Evolutionary conservation across 2,329 filamentous ascomycete genomes (phyloP).

Genomic region (Nannizzia gypsea): DNA sequence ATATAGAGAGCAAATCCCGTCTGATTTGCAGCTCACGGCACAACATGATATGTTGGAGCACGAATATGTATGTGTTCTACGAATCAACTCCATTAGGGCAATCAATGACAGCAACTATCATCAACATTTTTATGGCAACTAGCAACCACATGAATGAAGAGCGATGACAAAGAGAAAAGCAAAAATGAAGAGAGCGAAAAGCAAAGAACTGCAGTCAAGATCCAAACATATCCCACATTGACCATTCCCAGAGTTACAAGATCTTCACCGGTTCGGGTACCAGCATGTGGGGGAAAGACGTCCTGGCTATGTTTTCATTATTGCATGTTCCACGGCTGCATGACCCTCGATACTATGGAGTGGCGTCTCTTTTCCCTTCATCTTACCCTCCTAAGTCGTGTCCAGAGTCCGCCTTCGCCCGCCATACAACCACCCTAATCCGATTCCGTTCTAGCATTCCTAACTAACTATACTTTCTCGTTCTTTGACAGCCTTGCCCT

Average conservation of each 20-base stretch:
- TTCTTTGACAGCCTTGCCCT: background rate
- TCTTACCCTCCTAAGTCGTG: background rate
- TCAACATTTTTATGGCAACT: conserved; percentile 3
- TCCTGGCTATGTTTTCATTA: background rate
- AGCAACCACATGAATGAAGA: background rate
- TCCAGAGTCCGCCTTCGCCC: background rate
- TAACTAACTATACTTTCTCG: background rate
- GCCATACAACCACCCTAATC: background rate
- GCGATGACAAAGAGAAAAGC: background rate
- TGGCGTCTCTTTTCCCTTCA: background rate
- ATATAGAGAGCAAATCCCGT: background rate
- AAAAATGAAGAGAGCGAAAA: background rate
- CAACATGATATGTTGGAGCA: background rate
- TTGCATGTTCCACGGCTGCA: background rate
- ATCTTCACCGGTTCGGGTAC: conserved; percentile 2
- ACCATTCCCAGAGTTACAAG: conserved; percentile 1
- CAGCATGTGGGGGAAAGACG: background rate
- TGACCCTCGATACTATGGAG: background rate
- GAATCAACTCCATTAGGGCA: background rate
- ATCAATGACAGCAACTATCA: background rate
- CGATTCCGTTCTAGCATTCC: background rate
- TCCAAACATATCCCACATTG: background rate
- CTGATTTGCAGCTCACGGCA: background rate
- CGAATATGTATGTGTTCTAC: conserved; percentile 3
- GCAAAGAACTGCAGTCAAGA: background rate